Percentiles rank a stretch among this genome's conserved stretches.
Conservation (phyloP, 148 eudicot genomes). For the Fagopyrum tataricum region DNA sequence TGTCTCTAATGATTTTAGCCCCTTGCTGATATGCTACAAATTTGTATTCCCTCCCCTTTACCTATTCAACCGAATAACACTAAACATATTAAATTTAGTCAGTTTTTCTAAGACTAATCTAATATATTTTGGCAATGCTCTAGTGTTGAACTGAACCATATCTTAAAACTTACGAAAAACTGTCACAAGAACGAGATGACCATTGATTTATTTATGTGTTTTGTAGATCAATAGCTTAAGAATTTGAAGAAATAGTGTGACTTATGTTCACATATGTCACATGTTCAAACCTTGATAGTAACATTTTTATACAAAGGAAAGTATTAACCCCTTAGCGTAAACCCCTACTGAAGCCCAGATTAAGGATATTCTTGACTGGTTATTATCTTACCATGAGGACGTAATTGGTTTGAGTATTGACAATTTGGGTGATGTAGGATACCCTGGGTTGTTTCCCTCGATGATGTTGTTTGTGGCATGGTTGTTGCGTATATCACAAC, state of each 20-base stretch:
- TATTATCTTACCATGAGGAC: slow-evolving; percentile 56
- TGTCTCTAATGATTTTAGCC: not conserved
- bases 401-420: slow-evolving; percentile 92
- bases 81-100: not conserved
- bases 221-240: too few relatives aligned
- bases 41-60: not conserved
- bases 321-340: slow-evolving; percentile 63
- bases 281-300: too few relatives aligned
- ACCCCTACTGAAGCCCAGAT: slow-evolving; percentile 83
- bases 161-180: not conserved
- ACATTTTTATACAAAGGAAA: slow-evolving; percentile 67
- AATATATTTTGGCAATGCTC: not conserved
- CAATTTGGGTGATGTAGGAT: slow-evolving; percentile 82
- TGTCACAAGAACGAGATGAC: not conserved
- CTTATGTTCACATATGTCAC: too few relatives aligned
- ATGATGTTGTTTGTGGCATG: slow-evolving; percentile 94
- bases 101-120: not conserved
- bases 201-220: too few relatives aligned
- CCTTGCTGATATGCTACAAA: not conserved
- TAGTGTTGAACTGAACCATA: not conserved
- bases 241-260: too few relatives aligned
- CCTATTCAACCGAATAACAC: not conserved
- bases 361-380: slow-evolving; percentile 80
- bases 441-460: slow-evolving; percentile 69
- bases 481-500: slow-evolving; percentile 84